Conservation (phyloP, 805 yeast genomes). For the Suhomyces emberorum region DNA sequence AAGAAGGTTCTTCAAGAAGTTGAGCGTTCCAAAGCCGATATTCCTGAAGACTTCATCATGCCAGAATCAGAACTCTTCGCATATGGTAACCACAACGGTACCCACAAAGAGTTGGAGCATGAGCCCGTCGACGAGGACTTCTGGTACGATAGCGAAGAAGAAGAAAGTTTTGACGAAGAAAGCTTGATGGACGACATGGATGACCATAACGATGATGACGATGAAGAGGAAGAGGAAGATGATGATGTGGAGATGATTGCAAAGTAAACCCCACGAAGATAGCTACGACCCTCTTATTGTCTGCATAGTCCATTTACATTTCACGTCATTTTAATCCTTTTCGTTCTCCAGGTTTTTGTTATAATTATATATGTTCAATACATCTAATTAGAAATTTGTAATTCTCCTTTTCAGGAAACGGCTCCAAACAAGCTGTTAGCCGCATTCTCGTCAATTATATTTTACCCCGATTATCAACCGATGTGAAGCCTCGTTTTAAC, state of each 20-base stretch:
- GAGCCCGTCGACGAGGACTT: conserved; percentile 76
- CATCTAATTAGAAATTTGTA: no score
- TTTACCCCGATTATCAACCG: no score
- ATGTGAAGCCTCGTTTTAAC: no score
- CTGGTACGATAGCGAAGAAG: conserved; percentile 66
- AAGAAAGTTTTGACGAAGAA: conserved; percentile 45
- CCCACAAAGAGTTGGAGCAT: conserved; percentile 40
- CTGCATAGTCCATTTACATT: no score
- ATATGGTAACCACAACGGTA: conserved; percentile 29
- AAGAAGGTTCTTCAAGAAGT: conserved; percentile 78
- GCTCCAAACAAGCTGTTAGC: no score
- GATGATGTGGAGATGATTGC: conserved; percentile 22
- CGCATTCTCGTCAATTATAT: no score
- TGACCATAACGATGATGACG: conserved; percentile 53
- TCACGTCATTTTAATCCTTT: no score
- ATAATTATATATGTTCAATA: no score
- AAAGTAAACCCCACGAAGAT: no score
- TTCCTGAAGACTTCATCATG: conserved; percentile 81
- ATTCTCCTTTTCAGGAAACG: no score
- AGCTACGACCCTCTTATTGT: no score
- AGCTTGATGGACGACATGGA: conserved; percentile 47
- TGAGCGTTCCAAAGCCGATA: conserved; percentile 76
- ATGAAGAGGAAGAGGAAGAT: conserved; percentile 61
- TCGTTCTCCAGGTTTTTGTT: no score
- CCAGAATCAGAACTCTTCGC: conserved; percentile 62